phyloP scores from a whole-genome alignment of 495 filamentous ascomycete species.

The Neurospora cerealis region DNA sequence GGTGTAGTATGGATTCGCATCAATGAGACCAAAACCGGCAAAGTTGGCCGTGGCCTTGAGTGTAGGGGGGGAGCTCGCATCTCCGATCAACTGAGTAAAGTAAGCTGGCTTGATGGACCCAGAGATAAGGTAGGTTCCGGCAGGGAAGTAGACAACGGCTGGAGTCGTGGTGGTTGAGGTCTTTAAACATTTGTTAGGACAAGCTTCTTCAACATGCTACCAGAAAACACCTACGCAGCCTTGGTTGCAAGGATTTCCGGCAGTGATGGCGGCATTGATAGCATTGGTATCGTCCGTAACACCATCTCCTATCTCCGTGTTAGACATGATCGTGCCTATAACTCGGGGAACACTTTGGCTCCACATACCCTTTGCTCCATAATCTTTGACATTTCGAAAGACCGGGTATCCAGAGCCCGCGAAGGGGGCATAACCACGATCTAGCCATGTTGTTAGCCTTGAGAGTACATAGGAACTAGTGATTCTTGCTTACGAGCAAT shows the following conservation, averaged over 20 bases:
- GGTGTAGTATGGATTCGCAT: constrained; percentile 58
- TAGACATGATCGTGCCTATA: not conserved
- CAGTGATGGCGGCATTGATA: constrained; percentile 72
- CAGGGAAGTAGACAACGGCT: constrained; percentile 69
- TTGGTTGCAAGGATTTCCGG: constrained; percentile 66
- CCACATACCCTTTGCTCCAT: constrained; percentile 45
- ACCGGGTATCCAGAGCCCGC: constrained; percentile 36
- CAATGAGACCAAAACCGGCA: constrained; percentile 54
- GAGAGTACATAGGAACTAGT: not conserved
- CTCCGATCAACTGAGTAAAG: constrained; percentile 53
- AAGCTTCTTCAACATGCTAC: not conserved
- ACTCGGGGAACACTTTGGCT: not conserved
- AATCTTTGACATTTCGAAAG: constrained; percentile 52
- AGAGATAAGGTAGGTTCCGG: constrained; percentile 64
- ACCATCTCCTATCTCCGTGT: constrained; percentile 26
- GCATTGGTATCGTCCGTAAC: constrained; percentile 73
- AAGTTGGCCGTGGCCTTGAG: constrained; percentile 58
- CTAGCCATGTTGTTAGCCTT: constrained; percentile 8
- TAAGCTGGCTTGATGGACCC: constrained; percentile 54
- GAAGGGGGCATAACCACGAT: constrained; percentile 40
- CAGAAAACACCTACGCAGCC: constrained; percentile 40
- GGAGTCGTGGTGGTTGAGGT: constrained; percentile 63
- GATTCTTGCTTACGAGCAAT: constrained; percentile 25
- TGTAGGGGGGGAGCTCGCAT: constrained; percentile 25
- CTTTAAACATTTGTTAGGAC: constrained; percentile 9